Base-by-base conservation (phyloP, 2,329 filamentous ascomycete species). In the Neobulgaria alba region DNA sequence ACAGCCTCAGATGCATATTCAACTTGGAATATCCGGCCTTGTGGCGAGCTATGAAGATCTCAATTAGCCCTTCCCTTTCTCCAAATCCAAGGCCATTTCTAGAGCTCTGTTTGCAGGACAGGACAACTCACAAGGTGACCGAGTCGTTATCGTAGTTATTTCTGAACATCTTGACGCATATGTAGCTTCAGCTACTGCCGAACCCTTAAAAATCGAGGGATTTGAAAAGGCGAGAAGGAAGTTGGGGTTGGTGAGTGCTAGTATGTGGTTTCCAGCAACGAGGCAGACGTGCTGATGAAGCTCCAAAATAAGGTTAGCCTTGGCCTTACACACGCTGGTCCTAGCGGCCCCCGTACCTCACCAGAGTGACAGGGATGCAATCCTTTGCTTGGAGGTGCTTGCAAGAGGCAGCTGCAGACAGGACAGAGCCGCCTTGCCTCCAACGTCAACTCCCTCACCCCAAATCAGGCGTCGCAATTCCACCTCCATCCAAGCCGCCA, bases 141-240 rank as follows among this genome's bases (percentile, higher is more conserved):
- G 90, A 94, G 69, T 98, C 92, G 79, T 98, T 98, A 73, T 98
- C 92, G 76, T 98, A 98, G 70, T 96, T 96, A 76, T 98, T 98
- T 69, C 92, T 79, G 72, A 98, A 98, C 92, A 98, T 96, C 61
- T 61, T 80, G 75, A 52, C 56, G 36, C 44, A 15, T 41, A 8
- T 33, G 43, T 42, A 50, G 48, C 48, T 49, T 41, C 33, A 45
- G 41, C 40, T 49, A 41, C 36, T 29, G 21, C 30, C 18, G n/a
- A n/a, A n/a, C n/a, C n/a, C n/a, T n/a, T n/a, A n/a, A 21, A 18
- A 34, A 31, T 19, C 17, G 39, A 26, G 23, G 12, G 23, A 26
- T n/a, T n/a, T n/a, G n/a, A n/a, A n/a, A n/a, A n/a, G n/a, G n/a
- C n/a, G n/a, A n/a, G n/a, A n/a, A n/a, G n/a, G n/a, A n/a, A n/a